Evolutionary conservation across 2,329 filamentous ascomycete genomes (phyloP), one percentile per base, ranked within the genome.

Genomic region (Colletotrichum navitas): DNA sequence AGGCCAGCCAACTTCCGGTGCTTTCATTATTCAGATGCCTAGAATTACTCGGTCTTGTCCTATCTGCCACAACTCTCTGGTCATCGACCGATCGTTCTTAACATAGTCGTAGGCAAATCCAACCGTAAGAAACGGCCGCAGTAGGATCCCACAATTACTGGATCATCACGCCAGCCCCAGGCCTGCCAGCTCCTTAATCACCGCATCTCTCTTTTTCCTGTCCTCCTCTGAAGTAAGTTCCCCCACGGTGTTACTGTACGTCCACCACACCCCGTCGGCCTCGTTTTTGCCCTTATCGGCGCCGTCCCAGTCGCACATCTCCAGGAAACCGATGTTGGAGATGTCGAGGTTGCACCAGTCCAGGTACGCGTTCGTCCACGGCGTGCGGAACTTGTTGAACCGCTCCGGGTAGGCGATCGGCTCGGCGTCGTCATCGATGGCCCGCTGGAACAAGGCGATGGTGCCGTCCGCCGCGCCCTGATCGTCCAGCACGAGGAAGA

Each of bases 401-500:
- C 43, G n/a, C 29, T 49, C 58, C 18, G 58, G 58, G 21, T 24
- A 61, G 26, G 5, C n/a, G 26, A 61, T 32, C 29, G 41, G 26
- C 18, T 61, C 58, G 11, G 58, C 58, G 12, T 49, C 43, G 18
- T 5, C n/a, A 11, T 36, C 58, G 2, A 49, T 49, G 26, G 58
- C 58, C 29, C 58, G 41, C 18, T 61, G 2, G 21, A 26, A 47
- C 18, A 61, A 7, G 43, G 32, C 34, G 39, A 61, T 29, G 29
- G 58, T 61, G 16, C 43, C 18, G 21, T 61, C 58, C 26, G 43
- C 24, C 12, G n/a, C 43, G 12, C 58, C 43, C 43, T 36, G n/a
- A 43, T 61, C 58, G 29, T 61, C 58, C 11, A 61, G 58, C 43
- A 61, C 58, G 43, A 61, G 43, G 58, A 61, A 61, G 8, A 61